Evolutionary conservation across 768 basidiomycete genomes (phyloP).

Genomic region (Agaricus bisporus): DNA sequence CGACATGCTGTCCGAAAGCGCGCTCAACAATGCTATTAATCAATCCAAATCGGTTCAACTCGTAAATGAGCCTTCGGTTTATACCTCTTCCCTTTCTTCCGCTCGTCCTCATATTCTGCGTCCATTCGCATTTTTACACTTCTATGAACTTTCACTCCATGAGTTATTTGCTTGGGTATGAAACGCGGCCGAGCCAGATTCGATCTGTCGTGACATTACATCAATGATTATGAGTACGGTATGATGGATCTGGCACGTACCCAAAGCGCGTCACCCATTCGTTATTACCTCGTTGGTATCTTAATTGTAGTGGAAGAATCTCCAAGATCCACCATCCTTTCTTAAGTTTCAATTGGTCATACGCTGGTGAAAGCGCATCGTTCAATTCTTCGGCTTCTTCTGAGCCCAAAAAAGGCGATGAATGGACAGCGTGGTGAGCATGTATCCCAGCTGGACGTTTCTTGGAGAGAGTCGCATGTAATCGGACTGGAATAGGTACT

Average conservation of each 20-base stretch:
- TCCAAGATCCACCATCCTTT: slow-evolving; percentile 69
- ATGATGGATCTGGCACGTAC: slow-evolving; percentile 17
- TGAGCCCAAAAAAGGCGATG: slow-evolving; percentile 20
- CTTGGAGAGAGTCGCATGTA: slow-evolving; percentile 15
- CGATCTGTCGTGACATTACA: slow-evolving; percentile 16
- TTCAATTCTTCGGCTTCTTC: slow-evolving; percentile 62
- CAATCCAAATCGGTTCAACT: slow-evolving; percentile 19
- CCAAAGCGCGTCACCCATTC: slow-evolving; percentile 29
- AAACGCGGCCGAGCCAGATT: slow-evolving; percentile 31
- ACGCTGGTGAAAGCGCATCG: slow-evolving; percentile 50
- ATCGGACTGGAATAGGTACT: slow-evolving; percentile 20
- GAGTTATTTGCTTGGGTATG: slow-evolving; percentile 33
- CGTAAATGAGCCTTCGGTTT: slow-evolving; percentile 18
- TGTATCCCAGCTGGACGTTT: slow-evolving; percentile 15
- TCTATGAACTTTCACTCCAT: slow-evolving; percentile 43
- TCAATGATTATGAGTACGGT: background rate
- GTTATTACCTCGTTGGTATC: slow-evolving; percentile 32
- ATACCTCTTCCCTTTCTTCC: slow-evolving; percentile 24
- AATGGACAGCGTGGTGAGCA: slow-evolving; percentile 7
- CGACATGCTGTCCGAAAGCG: no score
- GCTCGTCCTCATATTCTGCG: slow-evolving; percentile 33
- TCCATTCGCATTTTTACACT: slow-evolving; percentile 50
- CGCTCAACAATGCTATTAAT: slow-evolving; percentile 7
- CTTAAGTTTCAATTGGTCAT: slow-evolving; percentile 49
- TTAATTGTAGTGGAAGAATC: slow-evolving; percentile 36